These are phyloP conservation scores for Emericellopsis atlantica DNA, from an alignment of 2,329 filamentous ascomycete species.

Conservation along the genomic window DNA sequence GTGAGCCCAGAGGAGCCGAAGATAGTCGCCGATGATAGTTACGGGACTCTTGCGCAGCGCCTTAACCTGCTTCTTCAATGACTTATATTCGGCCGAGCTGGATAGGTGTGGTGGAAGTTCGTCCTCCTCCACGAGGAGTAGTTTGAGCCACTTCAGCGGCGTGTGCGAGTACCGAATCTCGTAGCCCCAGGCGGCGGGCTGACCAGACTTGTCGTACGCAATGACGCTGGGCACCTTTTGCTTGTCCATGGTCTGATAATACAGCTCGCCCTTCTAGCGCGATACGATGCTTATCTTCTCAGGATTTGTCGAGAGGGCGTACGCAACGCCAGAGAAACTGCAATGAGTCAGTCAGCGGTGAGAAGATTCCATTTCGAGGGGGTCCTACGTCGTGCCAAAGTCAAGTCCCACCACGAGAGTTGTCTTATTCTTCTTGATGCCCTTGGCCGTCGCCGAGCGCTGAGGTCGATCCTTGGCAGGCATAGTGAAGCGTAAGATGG, in stretches of 20 bases:
- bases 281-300: constrained; percentile 9
- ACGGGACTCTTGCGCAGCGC: constrained; percentile 8
- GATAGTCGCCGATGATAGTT: constrained; percentile 11
- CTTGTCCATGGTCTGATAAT: constrained; percentile 6
- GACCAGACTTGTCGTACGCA: neutral
- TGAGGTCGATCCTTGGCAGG: too few species aligned
- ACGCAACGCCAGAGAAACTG: constrained; percentile 18
- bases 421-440: neutral
- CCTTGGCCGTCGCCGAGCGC: too few species aligned
- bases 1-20: constrained; percentile 13
- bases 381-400: constrained; percentile 22
- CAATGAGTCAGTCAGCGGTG: neutral
- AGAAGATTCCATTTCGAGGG: neutral
- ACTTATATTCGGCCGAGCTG: constrained; percentile 2
- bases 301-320: constrained; percentile 8
- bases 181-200: constrained; percentile 10
- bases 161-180: constrained; percentile 3
- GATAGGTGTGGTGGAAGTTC: constrained; percentile 10
- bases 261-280: constrained; percentile 5
- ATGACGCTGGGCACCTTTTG: constrained; percentile 10
- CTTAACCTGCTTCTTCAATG: constrained; percentile 5
- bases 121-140: constrained; percentile 12
- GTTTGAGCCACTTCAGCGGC: constrained; percentile 17
- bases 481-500: too few species aligned
- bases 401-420: constrained; percentile 19